Percentiles rank a stretch among this genome's conserved stretches.
These are phyloP conservation scores for Cocos nucifera DNA, from an alignment of 176 grass and related monocot species.

Conservation along the genomic window DNA sequence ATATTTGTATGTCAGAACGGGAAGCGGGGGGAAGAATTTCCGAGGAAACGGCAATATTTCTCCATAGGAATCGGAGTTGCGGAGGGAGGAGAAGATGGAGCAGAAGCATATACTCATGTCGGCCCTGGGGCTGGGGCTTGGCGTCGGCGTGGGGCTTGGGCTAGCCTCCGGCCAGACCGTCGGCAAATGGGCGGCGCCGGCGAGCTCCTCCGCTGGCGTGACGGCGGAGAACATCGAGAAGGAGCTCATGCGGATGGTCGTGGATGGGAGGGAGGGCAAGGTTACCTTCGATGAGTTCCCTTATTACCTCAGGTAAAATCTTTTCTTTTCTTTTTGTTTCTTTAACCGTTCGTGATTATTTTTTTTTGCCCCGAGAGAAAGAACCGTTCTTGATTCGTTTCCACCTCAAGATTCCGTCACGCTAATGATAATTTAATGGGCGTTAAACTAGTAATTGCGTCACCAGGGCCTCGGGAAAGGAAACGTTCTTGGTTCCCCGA, in stretches of 20 bases:
- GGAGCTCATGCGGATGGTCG: conserved; percentile 56
- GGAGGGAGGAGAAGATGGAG: conserved; percentile 42
- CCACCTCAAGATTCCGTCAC: too few relatives aligned
- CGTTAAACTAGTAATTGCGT: too few relatives aligned
- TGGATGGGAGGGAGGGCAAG: conserved; percentile 50
- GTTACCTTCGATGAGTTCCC: conserved; percentile 79
- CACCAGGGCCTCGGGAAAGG: too few relatives aligned
- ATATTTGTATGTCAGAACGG: too few relatives aligned
- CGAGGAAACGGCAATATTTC: too few relatives aligned
- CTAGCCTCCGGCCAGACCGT: conserved; percentile 37
- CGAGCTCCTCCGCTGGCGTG: conserved; percentile 1
- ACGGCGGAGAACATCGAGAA: conserved; percentile 45
- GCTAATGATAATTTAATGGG: too few relatives aligned
- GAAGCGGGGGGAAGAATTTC: too few relatives aligned
- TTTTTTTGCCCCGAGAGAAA: too few relatives aligned
- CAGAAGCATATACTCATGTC: conserved; percentile 79
- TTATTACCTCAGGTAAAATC: conserved; percentile 71
- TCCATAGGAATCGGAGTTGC: too few relatives aligned
- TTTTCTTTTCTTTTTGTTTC: conserved; percentile 7
- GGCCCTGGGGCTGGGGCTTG: conserved; percentile 69
- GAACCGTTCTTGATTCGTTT: not conserved
- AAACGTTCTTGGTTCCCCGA: too few relatives aligned
- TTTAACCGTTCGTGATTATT: conserved; percentile 3
- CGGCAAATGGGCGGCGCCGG: conserved; percentile 22
- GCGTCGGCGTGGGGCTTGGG: conserved; percentile 50